Conservation (phyloP, 2,329 filamentous ascomycete genomes). For the Trichoderma simmonsii region DNA sequence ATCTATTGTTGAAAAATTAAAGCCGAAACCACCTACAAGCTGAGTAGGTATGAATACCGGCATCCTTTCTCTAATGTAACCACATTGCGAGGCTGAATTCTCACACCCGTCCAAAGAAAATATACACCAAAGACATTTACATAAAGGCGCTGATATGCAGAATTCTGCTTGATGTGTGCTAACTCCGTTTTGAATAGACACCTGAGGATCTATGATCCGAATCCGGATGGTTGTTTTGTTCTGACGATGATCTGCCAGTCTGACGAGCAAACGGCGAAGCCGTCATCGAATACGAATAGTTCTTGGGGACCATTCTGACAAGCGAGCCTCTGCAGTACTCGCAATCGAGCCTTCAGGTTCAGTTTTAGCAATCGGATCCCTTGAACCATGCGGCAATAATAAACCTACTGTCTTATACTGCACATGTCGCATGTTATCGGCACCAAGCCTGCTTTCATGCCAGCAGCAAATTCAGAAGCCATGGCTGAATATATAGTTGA, state of each 20-base stretch:
- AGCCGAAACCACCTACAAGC: background rate
- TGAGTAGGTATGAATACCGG: background rate
- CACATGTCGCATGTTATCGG: slow-evolving; percentile 23
- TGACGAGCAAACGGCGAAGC: background rate
- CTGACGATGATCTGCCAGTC: background rate
- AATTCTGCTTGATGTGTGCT: background rate
- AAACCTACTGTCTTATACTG: slow-evolving; percentile 21
- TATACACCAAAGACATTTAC: background rate
- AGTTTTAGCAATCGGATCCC: background rate
- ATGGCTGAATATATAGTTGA: background rate
- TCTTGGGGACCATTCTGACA: slow-evolving; percentile 20
- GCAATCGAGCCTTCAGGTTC: slow-evolving; percentile 8
- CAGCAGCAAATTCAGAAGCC: slow-evolving; percentile 17
- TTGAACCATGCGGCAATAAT: background rate
- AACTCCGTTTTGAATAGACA: slow-evolving; percentile 15
- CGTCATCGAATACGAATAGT: slow-evolving; percentile 8
- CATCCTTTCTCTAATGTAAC: background rate
- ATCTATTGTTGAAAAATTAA: background rate
- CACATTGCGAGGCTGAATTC: background rate
- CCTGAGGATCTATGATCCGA: slow-evolving; percentile 3
- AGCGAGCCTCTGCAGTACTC: slow-evolving; percentile 21
- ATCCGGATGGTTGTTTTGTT: background rate
- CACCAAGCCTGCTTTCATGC: slow-evolving; percentile 18
- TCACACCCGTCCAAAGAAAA: background rate
- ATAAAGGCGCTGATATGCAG: background rate